Conservation (phyloP, 352 stramenopile species). For the Elongisporangium prolatum region DNA sequence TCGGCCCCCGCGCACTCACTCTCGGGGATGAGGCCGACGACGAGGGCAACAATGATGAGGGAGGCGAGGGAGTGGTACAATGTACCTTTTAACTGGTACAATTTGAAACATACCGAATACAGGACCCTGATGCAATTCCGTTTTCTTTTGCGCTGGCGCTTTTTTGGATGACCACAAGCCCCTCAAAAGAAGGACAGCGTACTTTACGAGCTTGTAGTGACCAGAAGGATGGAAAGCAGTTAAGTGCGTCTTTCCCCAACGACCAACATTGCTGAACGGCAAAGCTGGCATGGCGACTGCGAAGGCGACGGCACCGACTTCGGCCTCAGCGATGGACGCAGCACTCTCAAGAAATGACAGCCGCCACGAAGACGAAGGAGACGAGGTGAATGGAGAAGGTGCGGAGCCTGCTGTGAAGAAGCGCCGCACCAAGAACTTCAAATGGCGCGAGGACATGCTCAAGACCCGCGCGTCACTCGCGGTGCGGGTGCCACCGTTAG, state of each 20-base stretch:
- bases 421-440: constrained; percentile 78
- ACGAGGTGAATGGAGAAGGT: constrained; percentile 1
- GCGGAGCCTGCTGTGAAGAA: constrained; percentile 56
- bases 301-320: not conserved
- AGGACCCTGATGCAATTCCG: not conserved
- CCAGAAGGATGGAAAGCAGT: not conserved
- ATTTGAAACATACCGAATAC: not conserved
- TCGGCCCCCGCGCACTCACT: not conserved
- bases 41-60: constrained; percentile 1
- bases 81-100: not conserved
- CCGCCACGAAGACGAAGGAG: not conserved
- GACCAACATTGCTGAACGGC: not conserved
- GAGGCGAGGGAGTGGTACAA: constrained; percentile 6
- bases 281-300: not conserved
- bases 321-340: not conserved
- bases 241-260: not conserved
- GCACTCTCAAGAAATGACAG: not conserved
- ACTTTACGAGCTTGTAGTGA: not conserved
- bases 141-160: not conserved
- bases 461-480: constrained; percentile 39
- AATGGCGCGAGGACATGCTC: constrained; percentile 66
- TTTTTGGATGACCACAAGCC: not conserved
- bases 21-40: not conserved
- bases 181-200: not conserved
- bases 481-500: constrained; percentile 40